Conservation (phyloP, 352 stramenopile genomes). For the Globisporangium rhizosaccharum region DNA sequence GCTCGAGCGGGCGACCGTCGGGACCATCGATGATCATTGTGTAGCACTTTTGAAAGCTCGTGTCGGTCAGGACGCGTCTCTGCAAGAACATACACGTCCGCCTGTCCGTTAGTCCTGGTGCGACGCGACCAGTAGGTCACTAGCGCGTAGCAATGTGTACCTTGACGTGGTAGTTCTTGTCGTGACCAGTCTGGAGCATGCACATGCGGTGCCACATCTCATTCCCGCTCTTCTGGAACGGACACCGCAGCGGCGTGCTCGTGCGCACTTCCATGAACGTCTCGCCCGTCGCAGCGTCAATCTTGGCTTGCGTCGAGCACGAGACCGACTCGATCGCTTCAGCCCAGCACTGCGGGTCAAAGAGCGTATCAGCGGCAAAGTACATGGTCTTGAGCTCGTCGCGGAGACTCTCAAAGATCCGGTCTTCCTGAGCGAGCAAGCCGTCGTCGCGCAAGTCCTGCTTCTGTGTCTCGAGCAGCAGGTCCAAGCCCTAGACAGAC, state of each 20-base stretch:
- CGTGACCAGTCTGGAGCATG: constrained; percentile 7
- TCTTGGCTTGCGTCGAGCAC: constrained; percentile 8
- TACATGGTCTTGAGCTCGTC: constrained; percentile 10
- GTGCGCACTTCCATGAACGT: constrained; percentile 8
- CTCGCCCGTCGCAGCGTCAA: background rate
- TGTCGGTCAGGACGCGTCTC: constrained; percentile 5
- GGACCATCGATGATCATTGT: constrained; percentile 13
- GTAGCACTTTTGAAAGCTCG: constrained; percentile 13
- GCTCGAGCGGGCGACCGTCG: background rate
- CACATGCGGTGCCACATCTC: constrained; percentile 6
- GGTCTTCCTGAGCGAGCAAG: constrained; percentile 4
- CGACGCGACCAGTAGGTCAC: too few species aligned
- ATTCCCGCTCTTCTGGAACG: constrained; percentile 9
- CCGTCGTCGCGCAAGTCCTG: constrained; percentile 4
- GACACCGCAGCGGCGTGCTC: constrained; percentile 5
- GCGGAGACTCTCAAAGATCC: constrained; percentile 3
- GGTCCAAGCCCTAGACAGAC: background rate
- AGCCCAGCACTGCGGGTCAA: constrained; percentile 3
- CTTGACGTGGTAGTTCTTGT: constrained; percentile 13
- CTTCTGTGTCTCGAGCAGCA: constrained; percentile 8
- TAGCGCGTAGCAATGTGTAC: background rate
- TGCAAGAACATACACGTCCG: too few species aligned
- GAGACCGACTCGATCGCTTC: background rate
- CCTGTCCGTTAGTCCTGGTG: too few species aligned
- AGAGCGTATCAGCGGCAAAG: constrained; percentile 5